These are phyloP conservation scores for Huntiella bhutanensis DNA, from an alignment of 2,329 filamentous ascomycete genomes.

Conservation along the genomic window DNA sequence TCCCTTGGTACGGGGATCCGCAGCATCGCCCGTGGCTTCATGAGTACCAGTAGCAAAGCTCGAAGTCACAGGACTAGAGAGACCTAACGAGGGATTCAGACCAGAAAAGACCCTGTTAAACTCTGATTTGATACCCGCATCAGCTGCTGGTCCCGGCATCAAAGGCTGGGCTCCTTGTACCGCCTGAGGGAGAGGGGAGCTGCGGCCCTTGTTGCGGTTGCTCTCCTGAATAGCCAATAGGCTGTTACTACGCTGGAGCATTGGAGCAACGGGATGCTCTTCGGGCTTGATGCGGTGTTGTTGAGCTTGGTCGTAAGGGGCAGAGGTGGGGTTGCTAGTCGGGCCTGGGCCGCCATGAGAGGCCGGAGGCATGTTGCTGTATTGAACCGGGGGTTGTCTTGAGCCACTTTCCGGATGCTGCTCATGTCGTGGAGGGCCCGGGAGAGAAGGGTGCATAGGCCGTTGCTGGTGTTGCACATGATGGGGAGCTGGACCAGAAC, in stretches of 20 bases:
- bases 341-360: neutral
- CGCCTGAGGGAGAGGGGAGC: constrained; percentile 79
- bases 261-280: constrained; percentile 33
- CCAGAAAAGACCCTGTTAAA: constrained; percentile 90
- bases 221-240: constrained; percentile 65
- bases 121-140: constrained; percentile 84
- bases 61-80: constrained; percentile 31
- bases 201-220: constrained; percentile 54
- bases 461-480: constrained; percentile 20
- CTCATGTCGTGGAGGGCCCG: constrained; percentile 18
- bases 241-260: constrained; percentile 22
- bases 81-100: constrained; percentile 45
- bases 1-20: constrained; percentile 22
- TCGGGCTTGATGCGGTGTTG: constrained; percentile 20
- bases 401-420: constrained; percentile 27
- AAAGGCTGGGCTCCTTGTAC: constrained; percentile 81
- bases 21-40: constrained; percentile 34
- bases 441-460: constrained; percentile 13
- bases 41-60: constrained; percentile 16
- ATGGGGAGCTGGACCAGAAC: constrained; percentile 15
- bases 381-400: constrained; percentile 31
- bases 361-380: constrained; percentile 14
- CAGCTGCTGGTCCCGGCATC: constrained; percentile 56
- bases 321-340: constrained; percentile 1
- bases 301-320: constrained; percentile 20